Evolutionary conservation across 331 rosid genomes (phyloP), one percentile per base, ranked within the genome.

Genomic region (Malus hybrid): DNA sequence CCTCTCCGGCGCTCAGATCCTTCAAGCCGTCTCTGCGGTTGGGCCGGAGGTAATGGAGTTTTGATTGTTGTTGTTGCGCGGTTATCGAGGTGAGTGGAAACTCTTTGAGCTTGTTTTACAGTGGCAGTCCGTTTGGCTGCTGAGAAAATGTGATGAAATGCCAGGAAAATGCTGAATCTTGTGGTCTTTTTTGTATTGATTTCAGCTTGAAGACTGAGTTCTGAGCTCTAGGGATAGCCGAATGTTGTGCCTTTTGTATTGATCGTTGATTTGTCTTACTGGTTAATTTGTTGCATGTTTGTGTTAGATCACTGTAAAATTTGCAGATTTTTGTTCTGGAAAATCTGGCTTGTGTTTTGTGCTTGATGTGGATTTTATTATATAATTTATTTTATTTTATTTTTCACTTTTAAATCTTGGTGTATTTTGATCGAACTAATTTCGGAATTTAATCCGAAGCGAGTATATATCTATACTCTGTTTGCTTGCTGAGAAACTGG

Each of bases 251-350:
- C 57, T 79, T 53, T 75, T 61, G 18, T 84, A 18, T 56, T 68
- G 68, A 52, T 68, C 36, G 81, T 75, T 67, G 71, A 60, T 80
- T 74, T 77, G 48, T 66, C n/a, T 75, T 58, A 71, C 58, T 33
- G 72, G 8, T 48, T 72, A 10, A 11, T 76, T 80, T 78, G 74
- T 82, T 83, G 83, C 88, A 81, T 86, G 82, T 22, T 66, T 81
- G 67, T 70, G 71, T 16, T 79, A 80, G 96, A 86, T 90, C 91
- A 84, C 66, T 75, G 88, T 61, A 28, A 55, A 79, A n/a, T 84
- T 18, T 44, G 66, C 60, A 64, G 13, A 62, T 78, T 74, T 33
- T 20, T 12, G 18, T 29, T 50, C 60, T 48, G 53, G 73, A 42
- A 48, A 82, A 80, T 86, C 67, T 48, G 81, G 81, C 50, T 64